Evolutionary conservation across 2,329 filamentous ascomycete genomes (phyloP), one percentile per base, ranked within the genome.

Genomic region (Phyllosticta citrichinensis): DNA sequence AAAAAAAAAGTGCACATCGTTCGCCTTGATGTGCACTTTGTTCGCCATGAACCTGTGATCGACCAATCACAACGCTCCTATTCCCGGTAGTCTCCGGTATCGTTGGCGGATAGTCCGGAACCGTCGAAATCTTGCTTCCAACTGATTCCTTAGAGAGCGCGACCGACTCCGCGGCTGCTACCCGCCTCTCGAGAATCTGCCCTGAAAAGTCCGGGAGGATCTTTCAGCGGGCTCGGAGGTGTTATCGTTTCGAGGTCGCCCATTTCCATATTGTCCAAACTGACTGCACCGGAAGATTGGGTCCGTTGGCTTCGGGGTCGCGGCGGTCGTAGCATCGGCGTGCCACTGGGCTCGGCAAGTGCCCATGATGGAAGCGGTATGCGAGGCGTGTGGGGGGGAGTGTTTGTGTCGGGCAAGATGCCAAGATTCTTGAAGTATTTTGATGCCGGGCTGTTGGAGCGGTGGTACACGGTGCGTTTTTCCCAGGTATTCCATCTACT

Each of bases 401-500:
- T 47, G 6, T 47, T 47, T n/a, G 40, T 47, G 40, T 47, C 40
- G 3, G 40, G 40, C 17, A 47, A 47, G 8, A 47, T 47, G 17
- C 40, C 40, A 8, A 47, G 14, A 19, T 19, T 47, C n/a, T n/a
- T 47, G 14, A 47, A 47, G 14, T 47, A 47, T 2, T 47, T 47
- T n/a, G 40, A 47, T 2, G 40, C 40, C 2, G 40, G 40, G 17
- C 40, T 47, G 40, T n/a, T 2, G 40, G 40, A n/a, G 40, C 40
- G 40, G 6, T 47, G 40, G 6, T n/a, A n/a, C 40, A n/a, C 40
- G 17, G 40, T 47, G 24, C 25, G 50, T 35, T 40, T 56, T 25
- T 60, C 58, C 58, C 58, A 60, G 1, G 52, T 60, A 30, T 60
- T 53, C 58, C 58, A 60, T 8, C 55, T 55, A 25, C 58, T 60